Base-by-base conservation (phyloP, 371 early-diverging fungal species). In the Choanephora cucurbitarum region DNA sequence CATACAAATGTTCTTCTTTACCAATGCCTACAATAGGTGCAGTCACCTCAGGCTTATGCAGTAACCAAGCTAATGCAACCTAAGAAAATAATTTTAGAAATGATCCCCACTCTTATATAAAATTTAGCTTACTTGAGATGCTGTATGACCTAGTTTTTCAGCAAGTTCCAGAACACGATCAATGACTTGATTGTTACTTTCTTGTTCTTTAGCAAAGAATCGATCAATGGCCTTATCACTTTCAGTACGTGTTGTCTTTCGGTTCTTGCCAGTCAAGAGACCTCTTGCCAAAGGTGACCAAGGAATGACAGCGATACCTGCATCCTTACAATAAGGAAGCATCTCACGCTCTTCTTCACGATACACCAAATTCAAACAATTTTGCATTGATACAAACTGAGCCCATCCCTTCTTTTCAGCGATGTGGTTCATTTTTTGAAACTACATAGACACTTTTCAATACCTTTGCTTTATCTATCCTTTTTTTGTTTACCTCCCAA, bases 341-440 rank as follows among this genome's bases (percentile, higher is more conserved):
- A 83, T 81, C 44, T 84, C 85, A 14, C 82, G 70, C 49, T 84
- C 85, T 64, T 84, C 84, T 60, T 84, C 84, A 39, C 84, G 80
- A 52, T 84, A 84, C 9, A 81, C 17, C 34, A 80, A 52, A 47
- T 80, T 83, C 55, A 81, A 80, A 33, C 66, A 49, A 55, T 79
- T 81, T 57, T 75, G 80, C 84, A 78, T 80, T 1, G 68, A 60
- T 13, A 68, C 61, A 56, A 82, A 84, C 24, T 69, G 67, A 19
- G 81, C 54, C 82, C 82, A 84, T 2, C 84, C 84, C 21, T 62
- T 53, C 49, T 64, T 66, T 44, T 84, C 77, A n/a, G 77, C 71
- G 44, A 77, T 58, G 31, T 55, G 18, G 28, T 79, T 71, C n/a
- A 63, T 55, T 42, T 73, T 73, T 48, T 66, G 67, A 47, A 79